Base-by-base conservation (phyloP, 2,329 filamentous ascomycete genomes). In the Hypoxylon sp. region DNA sequence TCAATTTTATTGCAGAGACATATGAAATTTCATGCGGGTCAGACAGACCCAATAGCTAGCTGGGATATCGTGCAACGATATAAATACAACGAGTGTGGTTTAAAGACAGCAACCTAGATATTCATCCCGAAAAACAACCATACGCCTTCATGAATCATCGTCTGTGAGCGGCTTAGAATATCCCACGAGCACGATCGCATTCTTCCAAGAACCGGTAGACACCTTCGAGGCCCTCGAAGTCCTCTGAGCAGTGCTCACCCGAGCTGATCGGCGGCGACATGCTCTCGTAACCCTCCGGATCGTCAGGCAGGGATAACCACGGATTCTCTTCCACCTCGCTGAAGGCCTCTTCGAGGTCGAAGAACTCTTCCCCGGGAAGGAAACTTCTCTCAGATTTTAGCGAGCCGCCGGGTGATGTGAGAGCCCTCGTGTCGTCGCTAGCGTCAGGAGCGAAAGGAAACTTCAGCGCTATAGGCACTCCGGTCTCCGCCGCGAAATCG, bases 371-470 rank as follows among this genome's bases (percentile, higher is more conserved):
- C 3, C 59, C 65, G 23, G 68, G 62, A 25, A 63, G 49, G 63
- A 74, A 76, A 41, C 74, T 75, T 6, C 68, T 72, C 3, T 82
- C 70, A 2, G 85, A 87, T 23, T 81, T 79, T 41, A 83, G 70
- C 2, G 85, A 87, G 6, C 81, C 80, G n/a, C 81, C 82, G 1
- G 84, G 83, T 14, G 85, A 85, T 5, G 81, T 82, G 32, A 83
- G 63, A 0, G 77, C 78, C 45, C 78, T 62, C 6, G 51, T 79
- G 2, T 62, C 61, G 5, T 62, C 49, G 25, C 53, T 67, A 3
- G 73, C 72, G 13, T 83, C 84, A 0, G 94, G 92, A 0, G 94
- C 94, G 75, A 93, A 97, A 0, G 95, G 95, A 74, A 97, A 98
- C 46, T 90, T 86, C 19, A 98, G 84, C 4, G 93, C 93, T 71